Conservation (phyloP, 176 grass and related monocot genomes). For the Oryza glumipatula region DNA sequence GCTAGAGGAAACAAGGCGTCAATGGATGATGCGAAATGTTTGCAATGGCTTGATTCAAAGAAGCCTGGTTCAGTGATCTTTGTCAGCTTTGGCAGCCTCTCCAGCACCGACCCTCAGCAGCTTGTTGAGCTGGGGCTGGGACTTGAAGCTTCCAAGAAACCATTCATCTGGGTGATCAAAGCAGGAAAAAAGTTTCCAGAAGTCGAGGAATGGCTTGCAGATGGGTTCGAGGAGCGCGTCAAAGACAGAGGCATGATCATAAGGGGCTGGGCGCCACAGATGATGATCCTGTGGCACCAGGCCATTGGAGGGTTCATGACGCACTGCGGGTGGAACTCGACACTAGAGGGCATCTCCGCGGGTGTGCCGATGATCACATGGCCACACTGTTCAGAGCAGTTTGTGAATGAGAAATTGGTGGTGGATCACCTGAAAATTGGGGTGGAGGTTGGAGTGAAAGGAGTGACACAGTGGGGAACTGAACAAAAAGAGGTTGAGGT, state of each 20-base stretch:
- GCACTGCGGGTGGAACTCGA: slow-evolving; percentile 77
- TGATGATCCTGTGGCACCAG: slow-evolving; percentile 70
- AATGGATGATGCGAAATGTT: slow-evolving; percentile 52
- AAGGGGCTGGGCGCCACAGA: slow-evolving; percentile 63
- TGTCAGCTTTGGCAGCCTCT: slow-evolving; percentile 76
- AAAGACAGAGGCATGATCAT: slow-evolving; percentile 52
- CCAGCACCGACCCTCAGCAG: slow-evolving; percentile 45
- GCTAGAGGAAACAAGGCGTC: slow-evolving; percentile 54
- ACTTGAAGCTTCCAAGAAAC: slow-evolving; percentile 57
- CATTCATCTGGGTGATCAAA: slow-evolving; percentile 78
- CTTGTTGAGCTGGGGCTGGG: slow-evolving; percentile 71
- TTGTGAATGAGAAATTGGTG: slow-evolving; percentile 67
- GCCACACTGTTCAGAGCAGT: slow-evolving; percentile 61
- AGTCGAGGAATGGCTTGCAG: slow-evolving; percentile 62
- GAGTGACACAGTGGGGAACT: slow-evolving; percentile 27
- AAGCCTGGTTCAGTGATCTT: slow-evolving; percentile 60
- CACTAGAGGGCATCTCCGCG: slow-evolving; percentile 58
- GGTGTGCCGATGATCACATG: slow-evolving; percentile 73
- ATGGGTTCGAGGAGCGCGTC: slow-evolving; percentile 58
- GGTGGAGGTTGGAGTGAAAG: slow-evolving; percentile 43
- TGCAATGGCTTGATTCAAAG: slow-evolving; percentile 62
- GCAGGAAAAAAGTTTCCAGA: slow-evolving; percentile 48
- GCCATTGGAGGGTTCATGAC: slow-evolving; percentile 65
- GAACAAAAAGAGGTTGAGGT: slow-evolving; percentile 43
- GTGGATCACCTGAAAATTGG: slow-evolving; percentile 69